Base-by-base conservation (phyloP, 2,329 filamentous ascomycete species). In the Colletotrichum euphorbiae region DNA sequence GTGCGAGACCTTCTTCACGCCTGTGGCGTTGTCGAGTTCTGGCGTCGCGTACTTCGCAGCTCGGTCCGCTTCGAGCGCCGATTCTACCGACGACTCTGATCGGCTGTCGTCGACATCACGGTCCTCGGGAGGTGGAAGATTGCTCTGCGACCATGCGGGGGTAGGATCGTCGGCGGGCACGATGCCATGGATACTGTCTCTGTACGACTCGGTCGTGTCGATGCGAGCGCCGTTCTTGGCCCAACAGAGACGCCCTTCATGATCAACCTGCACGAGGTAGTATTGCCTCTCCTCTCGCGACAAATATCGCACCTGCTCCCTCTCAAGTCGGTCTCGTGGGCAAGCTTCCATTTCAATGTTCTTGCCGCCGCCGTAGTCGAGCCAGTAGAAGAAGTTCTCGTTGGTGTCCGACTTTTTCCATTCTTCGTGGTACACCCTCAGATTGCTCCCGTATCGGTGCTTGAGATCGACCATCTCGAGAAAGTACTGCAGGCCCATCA, bases 331-430 rank as follows among this genome's bases (percentile, higher is more conserved):
- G 67, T 92, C 90, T 40, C 94, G 85, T 1, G 93, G 90, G 71
- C 93, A 93, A 0, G 87, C 85, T 3, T 89, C 85, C 12, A 95
- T 81, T 70, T 95, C 91, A 48, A 96, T 76, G 43, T 86, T 78
- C 72, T 83, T 89, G 0, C 94, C 94, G 55, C 90, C 90, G 5
- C 94, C 94, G 67, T 91, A 84, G 76, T 98, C 94, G 1, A 97
- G 83, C 94, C 94, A 97, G 80, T 94, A 95, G 77, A 97, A 97
- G 84, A 94, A 98, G 75, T 96, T 97, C 76, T 97, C 91, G 4
- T 89, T 87, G 0, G 93, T 95, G 31, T 92, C 83, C 1, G 88
- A 83, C 69, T 86, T 88, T 77, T 93, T 93, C 94, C 94, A 98
- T 71, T 92, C 89, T 67, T 89, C 87, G 74, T 98, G 94, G 73